Evolutionary conservation across 1,284 basidiomycete species (phyloP).

Genomic region (Ganoderma meredithae): DNA sequence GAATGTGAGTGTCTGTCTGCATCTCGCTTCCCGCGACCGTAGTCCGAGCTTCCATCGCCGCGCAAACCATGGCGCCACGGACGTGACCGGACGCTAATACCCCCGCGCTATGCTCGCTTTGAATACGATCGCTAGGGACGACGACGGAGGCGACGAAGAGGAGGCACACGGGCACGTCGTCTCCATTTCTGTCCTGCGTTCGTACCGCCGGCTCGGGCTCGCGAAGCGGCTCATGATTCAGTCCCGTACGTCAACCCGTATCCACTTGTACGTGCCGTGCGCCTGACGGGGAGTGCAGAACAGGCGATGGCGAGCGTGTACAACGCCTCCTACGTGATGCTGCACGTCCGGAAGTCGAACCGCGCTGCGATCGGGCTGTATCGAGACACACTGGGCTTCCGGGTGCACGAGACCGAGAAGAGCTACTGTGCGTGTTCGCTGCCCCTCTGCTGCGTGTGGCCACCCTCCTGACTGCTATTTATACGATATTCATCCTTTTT

Average conservation of each 20-base stretch:
- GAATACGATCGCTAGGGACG: slow-evolving; percentile 58
- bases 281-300: slow-evolving; percentile 52
- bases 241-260: slow-evolving; percentile 60
- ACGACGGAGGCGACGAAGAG: slow-evolving; percentile 65
- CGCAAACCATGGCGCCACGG: background rate
- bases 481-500: slow-evolving; percentile 37
- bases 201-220: slow-evolving; percentile 85
- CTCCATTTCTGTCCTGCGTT: slow-evolving; percentile 87
- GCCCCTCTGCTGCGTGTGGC: background rate
- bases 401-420: slow-evolving; percentile 76
- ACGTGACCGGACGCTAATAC: background rate
- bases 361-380: slow-evolving; percentile 86
- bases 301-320: slow-evolving; percentile 86
- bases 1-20: slow-evolving; percentile 69
- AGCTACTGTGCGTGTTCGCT: slow-evolving; percentile 77
- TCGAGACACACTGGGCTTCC: slow-evolving; percentile 84
- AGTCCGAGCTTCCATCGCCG: background rate
- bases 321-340: slow-evolving; percentile 76
- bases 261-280: slow-evolving; percentile 10
- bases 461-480: background rate
- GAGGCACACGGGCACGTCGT: slow-evolving; percentile 88
- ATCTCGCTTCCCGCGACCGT: background rate
- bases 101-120: background rate
- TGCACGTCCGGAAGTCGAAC: slow-evolving; percentile 90
- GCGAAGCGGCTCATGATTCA: slow-evolving; percentile 90